These are phyloP conservation scores for Magnolia changhungtana DNA, from an alignment of 164 flowering plant genomes.

Conservation along the genomic window DNA sequence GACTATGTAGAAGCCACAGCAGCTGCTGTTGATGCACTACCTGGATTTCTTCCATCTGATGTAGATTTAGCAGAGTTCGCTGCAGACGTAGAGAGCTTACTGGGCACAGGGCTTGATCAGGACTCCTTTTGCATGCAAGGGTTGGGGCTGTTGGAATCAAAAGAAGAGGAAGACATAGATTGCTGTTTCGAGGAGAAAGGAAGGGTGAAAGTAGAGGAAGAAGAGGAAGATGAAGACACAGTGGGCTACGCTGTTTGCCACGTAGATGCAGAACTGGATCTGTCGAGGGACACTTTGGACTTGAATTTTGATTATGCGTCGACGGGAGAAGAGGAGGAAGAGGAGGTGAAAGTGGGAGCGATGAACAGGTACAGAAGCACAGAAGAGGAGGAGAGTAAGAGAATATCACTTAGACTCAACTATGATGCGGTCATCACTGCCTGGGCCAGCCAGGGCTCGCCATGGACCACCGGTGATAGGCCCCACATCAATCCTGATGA, in stretches of 20 bases:
- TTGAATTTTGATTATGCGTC: conserved; percentile 54
- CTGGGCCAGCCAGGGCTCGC: conserved; percentile 69
- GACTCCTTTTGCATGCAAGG: conserved; percentile 66
- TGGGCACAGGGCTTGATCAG: conserved; percentile 64
- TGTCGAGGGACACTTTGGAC: conserved; percentile 46
- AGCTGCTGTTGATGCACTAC: conserved; percentile 17
- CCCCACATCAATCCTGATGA: conserved; percentile 56
- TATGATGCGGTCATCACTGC: conserved; percentile 63
- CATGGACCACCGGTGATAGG: conserved; percentile 70
- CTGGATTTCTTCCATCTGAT: conserved; percentile 50
- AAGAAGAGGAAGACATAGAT: conserved; percentile 21
- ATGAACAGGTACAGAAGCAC: conserved; percentile 3
- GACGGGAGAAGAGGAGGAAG: conserved; percentile 44
- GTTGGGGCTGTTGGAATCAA: conserved; percentile 49
- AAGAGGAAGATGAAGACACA: conserved; percentile 38
- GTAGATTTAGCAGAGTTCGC: conserved; percentile 83
- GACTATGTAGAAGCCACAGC: not conserved
- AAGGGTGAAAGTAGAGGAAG: conserved; percentile 36
- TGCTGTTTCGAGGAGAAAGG: conserved; percentile 5
- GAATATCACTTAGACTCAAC: conserved; percentile 46
- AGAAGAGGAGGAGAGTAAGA: conserved; percentile 19
- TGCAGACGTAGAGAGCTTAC: conserved; percentile 75
- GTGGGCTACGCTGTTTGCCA: conserved; percentile 16
- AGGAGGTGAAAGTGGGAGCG: conserved; percentile 19
- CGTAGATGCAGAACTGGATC: conserved; percentile 29